Evolutionary conservation across 257 asterid species (phyloP).

Genomic region (Salvia hispanica): DNA sequence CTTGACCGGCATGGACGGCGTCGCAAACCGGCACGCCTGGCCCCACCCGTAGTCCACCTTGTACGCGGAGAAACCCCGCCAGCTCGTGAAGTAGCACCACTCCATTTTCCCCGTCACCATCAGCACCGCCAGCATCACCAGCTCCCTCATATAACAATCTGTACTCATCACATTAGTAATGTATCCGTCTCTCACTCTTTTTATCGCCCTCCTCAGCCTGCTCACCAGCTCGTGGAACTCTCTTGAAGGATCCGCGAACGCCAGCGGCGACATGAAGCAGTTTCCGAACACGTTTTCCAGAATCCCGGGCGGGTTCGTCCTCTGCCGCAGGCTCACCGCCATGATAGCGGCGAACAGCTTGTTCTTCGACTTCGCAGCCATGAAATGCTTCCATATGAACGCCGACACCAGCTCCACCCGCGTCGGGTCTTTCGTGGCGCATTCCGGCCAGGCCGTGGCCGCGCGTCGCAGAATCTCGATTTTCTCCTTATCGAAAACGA

Average conservation of each 20-base stretch:
- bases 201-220: slow-evolving; percentile 6
- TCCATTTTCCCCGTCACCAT: not conserved
- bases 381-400: slow-evolving; percentile 41
- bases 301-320: slow-evolving; percentile 22
- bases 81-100: slow-evolving; percentile 41
- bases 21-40: slow-evolving; percentile 39
- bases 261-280: not conserved
- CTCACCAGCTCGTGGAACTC: not conserved
- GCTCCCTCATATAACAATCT: not conserved
- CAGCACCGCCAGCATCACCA: not conserved
- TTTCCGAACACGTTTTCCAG: slow-evolving; percentile 25
- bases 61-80: slow-evolving; percentile 49
- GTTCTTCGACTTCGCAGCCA: slow-evolving; percentile 12
- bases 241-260: not conserved
- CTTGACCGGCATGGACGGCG: slow-evolving; percentile 36
- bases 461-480: slow-evolving; percentile 18
- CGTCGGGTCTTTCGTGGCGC: slow-evolving; percentile 36
- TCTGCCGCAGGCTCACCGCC: slow-evolving; percentile 40
- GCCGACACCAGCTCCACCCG: slow-evolving; percentile 53
- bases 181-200: not conserved
- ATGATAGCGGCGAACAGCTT: slow-evolving; percentile 21
- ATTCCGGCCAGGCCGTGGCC: slow-evolving; percentile 15
- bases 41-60: slow-evolving; percentile 55
- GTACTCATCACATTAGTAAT: not conserved
- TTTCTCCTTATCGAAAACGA: slow-evolving; percentile 40